Conservation (phyloP, 2,329 filamentous ascomycete genomes). For the Ascochyta rabiei region DNA sequence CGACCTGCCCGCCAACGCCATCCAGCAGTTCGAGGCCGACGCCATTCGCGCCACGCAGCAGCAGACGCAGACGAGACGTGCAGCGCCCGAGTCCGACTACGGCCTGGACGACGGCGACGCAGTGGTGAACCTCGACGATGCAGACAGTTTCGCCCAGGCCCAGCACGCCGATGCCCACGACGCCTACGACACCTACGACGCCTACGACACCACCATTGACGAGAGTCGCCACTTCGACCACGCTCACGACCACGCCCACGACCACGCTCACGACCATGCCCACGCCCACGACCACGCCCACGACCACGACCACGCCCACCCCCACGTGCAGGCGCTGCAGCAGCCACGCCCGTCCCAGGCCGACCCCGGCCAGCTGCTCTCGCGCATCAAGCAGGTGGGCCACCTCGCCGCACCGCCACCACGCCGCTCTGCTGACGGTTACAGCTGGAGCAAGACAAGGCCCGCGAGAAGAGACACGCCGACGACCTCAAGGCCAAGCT, state of each 20-base stretch:
- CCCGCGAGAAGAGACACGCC: constrained; percentile 30
- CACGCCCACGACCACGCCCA: not conserved
- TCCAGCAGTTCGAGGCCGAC: constrained; percentile 53
- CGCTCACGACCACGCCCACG: not conserved
- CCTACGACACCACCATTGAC: constrained; percentile 2
- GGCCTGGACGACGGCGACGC: constrained; percentile 53
- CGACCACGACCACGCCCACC: no score
- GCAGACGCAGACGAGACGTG: constrained; percentile 13
- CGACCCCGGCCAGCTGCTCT: constrained; percentile 44
- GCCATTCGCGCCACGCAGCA: constrained; percentile 53
- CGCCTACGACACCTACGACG: not conserved
- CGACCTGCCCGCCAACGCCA: constrained; percentile 52
- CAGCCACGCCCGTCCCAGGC: constrained; percentile 32
- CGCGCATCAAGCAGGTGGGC: constrained; percentile 51
- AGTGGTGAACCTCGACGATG: constrained; percentile 54
- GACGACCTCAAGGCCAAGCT: constrained; percentile 45
- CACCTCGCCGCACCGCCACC: not conserved
- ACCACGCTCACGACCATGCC: not conserved
- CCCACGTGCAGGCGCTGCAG: not conserved
- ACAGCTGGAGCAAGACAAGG: constrained; percentile 53
- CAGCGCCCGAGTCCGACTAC: constrained; percentile 45
- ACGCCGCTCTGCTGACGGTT: constrained; percentile 24
- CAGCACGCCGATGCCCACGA: not conserved
- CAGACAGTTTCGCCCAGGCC: not conserved
- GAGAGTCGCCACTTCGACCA: constrained; percentile 6